Evolutionary conservation across 2,329 filamentous ascomycete genomes (phyloP), one percentile per base, ranked within the genome.

Genomic region (Pseudopithomyces chartarum): DNA sequence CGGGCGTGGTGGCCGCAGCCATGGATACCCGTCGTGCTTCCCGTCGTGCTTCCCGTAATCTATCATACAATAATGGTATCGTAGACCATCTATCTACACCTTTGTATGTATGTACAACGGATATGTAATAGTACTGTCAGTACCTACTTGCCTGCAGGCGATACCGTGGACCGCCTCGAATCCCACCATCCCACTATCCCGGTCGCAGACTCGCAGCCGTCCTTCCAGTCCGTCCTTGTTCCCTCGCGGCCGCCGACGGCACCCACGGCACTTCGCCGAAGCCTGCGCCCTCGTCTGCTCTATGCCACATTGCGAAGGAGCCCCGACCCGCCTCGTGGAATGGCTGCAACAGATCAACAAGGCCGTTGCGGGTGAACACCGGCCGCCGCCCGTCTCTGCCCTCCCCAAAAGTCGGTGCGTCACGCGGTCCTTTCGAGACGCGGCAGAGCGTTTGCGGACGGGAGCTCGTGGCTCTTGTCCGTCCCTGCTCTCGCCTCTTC

Each of bases 301-400:
- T 45, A 55, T 55, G 19, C 53, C 53, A 29, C 13, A 26, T 50
- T 22, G 6, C 40, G 53, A 19, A 20, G 46, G 17, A 36, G 46
- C 45, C 26, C 38, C 52, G 52, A 49, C 42, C 43, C 42, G 32
- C 38, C 36, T 44, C 38, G 36, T 47, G 23, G n/a, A 36, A 40
- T 39, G 45, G 52, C 44, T 48, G 52, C 44, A 40, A 42, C 45
- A 33, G 38, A 50, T 49, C 45, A 44, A 15, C 46, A 45, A 19
- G 53, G 32, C 12, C 13, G 19, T 20, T 19, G 42, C 47, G 54
- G 47, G 42, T 26, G 54, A 56, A 52, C 54, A 38, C 40, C 22
- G 46, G 54, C n/a, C 54, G 26, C 26, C 8, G 8, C 26, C 26
- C 26, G 26, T 8, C 26, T 29, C 26, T 29, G 26, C 26, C 8